Evolutionary conservation across 129 eudicot species (phyloP), one percentile per base, ranked within the genome.

Genomic region (Flaveria brownii): DNA sequence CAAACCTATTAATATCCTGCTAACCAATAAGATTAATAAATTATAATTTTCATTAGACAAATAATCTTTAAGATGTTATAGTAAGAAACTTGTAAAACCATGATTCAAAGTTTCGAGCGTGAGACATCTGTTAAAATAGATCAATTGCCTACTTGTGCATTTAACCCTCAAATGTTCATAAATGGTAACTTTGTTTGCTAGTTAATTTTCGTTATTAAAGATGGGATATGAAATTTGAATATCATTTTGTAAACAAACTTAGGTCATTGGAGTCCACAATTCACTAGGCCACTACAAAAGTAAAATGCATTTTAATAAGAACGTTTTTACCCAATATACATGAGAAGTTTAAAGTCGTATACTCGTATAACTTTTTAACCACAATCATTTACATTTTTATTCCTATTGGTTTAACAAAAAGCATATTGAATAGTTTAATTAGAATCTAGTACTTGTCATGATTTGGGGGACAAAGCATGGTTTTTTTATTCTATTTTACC

Each of bases 391-490:
- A 5, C 28, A 14, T 0, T 25, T 61, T 30, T 63, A 30, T 30
- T 63, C 46, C 22, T 30, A 33, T 16, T 36, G 50, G 23, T 72
- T 71, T 51, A 30, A 36, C 33, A 49, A 62, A 55, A 62, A 28
- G 47, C 71, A 63, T 75, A 30, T 49, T 64, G 33, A 26, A 63
- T 63, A 50, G 73, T 65, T 65, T 64, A 65, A 14, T 65, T 45
- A 50, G 73, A 76, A 28, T 76, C 80, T 51, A 45, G 69, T 76
- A 22, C 65, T 65, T 76, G 73, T 65, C 69, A 51, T 76, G 25
- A 33, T 52, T 49, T 76, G 52, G 66, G 80, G 42, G 73, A 65
- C 80, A 76, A 76, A 76, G 73, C 80, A 51, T 65, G 80, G 73
- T 3, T 28, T 75, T 57, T 59, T 42, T 20, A 45, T 43, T 41